Evolutionary conservation across 805 yeast species (phyloP).

Genomic region (Candida bentonensis): DNA sequence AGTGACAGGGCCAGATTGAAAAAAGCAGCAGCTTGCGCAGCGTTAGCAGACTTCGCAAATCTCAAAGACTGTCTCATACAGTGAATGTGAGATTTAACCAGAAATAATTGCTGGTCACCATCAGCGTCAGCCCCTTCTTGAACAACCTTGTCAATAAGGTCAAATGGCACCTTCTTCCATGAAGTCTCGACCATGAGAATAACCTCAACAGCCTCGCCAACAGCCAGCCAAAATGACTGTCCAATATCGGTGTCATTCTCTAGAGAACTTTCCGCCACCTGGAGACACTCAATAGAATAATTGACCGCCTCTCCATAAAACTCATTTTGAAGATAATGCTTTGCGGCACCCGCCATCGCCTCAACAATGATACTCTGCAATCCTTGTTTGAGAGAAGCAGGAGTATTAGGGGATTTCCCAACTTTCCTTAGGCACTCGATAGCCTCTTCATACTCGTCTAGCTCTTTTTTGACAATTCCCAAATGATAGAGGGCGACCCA

Average conservation of each 20-base stretch:
- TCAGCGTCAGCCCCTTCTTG: no score
- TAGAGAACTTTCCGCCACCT: constrained; percentile 27
- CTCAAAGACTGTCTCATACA: neutral
- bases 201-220: constrained; percentile 43
- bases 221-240: constrained; percentile 50
- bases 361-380: constrained; percentile 41
- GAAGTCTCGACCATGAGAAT: constrained; percentile 43
- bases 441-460: constrained; percentile 56
- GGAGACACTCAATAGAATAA: constrained; percentile 33
- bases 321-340: constrained; percentile 39
- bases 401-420: constrained; percentile 11
- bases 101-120: neutral
- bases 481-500: constrained; percentile 56
- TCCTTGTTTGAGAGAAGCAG: constrained; percentile 25
- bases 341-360: constrained; percentile 37
- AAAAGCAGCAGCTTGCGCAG: constrained; percentile 26
- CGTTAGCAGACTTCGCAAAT: constrained; percentile 9
- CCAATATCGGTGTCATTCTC: constrained; percentile 23
- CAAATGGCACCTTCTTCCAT: constrained; percentile 36
- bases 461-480: constrained; percentile 47
- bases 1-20: constrained; percentile 65
- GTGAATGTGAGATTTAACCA: neutral
- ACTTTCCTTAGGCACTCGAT: constrained; percentile 31
- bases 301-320: constrained; percentile 52
- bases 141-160: constrained; percentile 17